These are phyloP conservation scores for Clohesyomyces aquaticus DNA, from an alignment of 495 filamentous ascomycete genomes.

Conservation along the genomic window DNA sequence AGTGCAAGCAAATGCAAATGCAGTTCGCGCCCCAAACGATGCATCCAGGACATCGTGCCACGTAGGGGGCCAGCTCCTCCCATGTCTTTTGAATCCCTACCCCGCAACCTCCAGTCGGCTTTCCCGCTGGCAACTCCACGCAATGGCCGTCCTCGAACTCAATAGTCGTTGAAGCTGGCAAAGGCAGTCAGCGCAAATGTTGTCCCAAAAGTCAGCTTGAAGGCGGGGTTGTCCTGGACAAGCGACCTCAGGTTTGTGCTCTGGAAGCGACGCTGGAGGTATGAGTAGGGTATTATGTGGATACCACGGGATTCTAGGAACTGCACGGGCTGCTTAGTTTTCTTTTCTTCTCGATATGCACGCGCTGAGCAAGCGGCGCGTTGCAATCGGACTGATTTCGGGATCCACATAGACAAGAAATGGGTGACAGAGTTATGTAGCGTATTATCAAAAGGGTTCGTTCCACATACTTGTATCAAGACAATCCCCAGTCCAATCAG, in stretches of 20 bases:
- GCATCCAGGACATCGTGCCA: conserved; percentile 30
- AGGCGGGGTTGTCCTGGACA: conserved; percentile 68
- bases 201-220: conserved; percentile 77
- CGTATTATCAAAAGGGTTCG: background rate
- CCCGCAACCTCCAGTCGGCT: background rate
- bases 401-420: too few relatives aligned
- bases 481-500: conserved; percentile 73
- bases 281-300: conserved; percentile 65
- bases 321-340: conserved; percentile 48
- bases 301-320: conserved; percentile 74
- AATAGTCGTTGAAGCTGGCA: conserved; percentile 57
- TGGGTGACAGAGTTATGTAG: too few relatives aligned
- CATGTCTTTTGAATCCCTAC: background rate
- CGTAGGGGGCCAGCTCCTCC: background rate
- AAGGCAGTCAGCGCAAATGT: conserved; percentile 82
- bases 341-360: background rate
- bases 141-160: background rate
- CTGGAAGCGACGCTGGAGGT: conserved; percentile 63
- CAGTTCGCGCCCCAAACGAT: conserved; percentile 31
- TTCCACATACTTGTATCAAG: conserved; percentile 66
- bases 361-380: too few relatives aligned
- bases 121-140: too few relatives aligned
- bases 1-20: conserved; percentile 35
- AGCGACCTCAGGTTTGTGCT: conserved; percentile 60
- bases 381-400: too few relatives aligned